These are phyloP conservation scores for Cryptococcus neoformans DNA, from an alignment of 1,284 basidiomycete genomes.

Conservation along the genomic window DNA sequence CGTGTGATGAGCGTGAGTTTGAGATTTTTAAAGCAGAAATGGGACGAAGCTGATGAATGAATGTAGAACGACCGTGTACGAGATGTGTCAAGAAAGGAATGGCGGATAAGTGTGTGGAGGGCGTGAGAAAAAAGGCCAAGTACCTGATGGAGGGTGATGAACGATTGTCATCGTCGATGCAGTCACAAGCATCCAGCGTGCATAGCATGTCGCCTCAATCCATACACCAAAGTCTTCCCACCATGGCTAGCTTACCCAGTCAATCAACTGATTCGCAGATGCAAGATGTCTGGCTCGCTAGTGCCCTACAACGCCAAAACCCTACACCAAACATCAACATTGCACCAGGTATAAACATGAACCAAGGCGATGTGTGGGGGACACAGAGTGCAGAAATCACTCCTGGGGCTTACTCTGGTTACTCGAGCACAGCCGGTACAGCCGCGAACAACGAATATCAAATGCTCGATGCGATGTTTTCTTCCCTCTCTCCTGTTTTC, in stretches of 20 bases:
- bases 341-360: neutral
- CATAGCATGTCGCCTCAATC: constrained; percentile 6
- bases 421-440: constrained; percentile 9
- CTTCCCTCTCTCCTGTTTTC: constrained; percentile 37
- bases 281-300: constrained; percentile 29
- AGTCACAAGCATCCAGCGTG: constrained; percentile 1
- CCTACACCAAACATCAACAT: neutral
- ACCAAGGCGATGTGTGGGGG: neutral
- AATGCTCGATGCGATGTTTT: constrained; percentile 46
- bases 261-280: too few species aligned
- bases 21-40: neutral
- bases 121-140: constrained; percentile 96
- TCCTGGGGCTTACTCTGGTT: neutral
- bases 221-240: neutral
- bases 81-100: constrained; percentile 93
- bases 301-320: constrained; percentile 5
- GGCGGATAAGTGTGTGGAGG: constrained; percentile 83
- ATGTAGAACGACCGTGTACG: constrained; percentile 83
- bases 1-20: constrained; percentile 86
- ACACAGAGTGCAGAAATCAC: neutral
- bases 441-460: constrained; percentile 30
- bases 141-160: constrained; percentile 92
- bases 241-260: constrained; percentile 1
- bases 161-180: constrained; percentile 52
- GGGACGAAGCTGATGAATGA: neutral